Conservation (phyloP, 371 early-diverging fungal genomes). For the Mortierella sp. region DNA sequence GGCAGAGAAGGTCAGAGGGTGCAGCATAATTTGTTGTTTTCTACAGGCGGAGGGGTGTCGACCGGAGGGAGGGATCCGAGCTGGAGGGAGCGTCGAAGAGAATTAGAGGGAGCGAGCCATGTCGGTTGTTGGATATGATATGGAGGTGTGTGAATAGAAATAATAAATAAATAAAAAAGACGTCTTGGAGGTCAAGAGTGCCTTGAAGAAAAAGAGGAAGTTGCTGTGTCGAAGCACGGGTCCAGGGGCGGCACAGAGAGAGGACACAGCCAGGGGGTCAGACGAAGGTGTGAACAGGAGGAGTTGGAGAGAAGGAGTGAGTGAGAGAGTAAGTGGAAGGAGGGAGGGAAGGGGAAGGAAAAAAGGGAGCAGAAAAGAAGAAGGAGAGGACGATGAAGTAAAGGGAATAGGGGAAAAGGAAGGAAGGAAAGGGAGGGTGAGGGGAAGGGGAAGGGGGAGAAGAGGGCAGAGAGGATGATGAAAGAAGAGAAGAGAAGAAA, state of each 20-base stretch:
- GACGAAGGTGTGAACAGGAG: background rate
- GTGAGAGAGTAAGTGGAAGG: background rate
- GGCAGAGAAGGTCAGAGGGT: constrained; percentile 22
- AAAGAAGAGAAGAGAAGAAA: background rate
- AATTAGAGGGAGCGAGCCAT: constrained; percentile 28
- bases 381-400: background rate
- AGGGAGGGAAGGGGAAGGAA: background rate
- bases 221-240: constrained; percentile 14
- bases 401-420: background rate
- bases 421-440: too few relatives aligned
- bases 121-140: constrained; percentile 2
- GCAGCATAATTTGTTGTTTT: constrained; percentile 39
- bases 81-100: constrained; percentile 14
- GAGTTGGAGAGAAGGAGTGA: background rate
- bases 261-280: constrained; percentile 6
- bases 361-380: background rate
- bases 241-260: background rate
- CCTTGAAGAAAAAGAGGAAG: background rate
- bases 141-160: background rate
- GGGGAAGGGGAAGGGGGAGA: too few relatives aligned
- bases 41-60: constrained; percentile 21
- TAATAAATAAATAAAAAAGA: background rate
- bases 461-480: background rate
- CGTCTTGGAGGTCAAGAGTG: background rate
- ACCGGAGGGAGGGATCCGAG: constrained; percentile 33